phyloP scores from a whole-genome alignment of 768 basidiomycete genomes.

The Clathrus columnatus region DNA sequence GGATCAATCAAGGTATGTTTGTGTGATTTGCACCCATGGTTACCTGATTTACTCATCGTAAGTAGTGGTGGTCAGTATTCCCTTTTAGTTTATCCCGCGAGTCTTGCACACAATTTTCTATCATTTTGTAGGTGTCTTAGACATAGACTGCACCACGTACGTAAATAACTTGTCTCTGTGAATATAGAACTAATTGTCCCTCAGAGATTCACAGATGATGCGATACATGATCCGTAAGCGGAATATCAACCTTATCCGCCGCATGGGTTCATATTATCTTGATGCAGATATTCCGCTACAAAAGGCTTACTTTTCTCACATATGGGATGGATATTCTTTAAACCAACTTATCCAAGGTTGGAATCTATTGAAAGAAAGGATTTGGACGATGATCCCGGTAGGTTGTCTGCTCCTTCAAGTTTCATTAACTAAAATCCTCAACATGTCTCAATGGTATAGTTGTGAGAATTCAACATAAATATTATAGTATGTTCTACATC shows the following conservation, averaged over 20 bases:
- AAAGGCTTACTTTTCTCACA: conserved; percentile 68
- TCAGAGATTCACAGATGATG: conserved; percentile 64
- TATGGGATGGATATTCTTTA: conserved; percentile 82
- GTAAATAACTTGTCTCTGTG: conserved; percentile 16
- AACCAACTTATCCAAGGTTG: conserved; percentile 56
- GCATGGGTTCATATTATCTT: background rate
- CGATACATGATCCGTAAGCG: conserved; percentile 55
- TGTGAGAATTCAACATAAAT: conserved; percentile 59
- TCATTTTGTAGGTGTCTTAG: conserved; percentile 47
- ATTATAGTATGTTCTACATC: conserved; percentile 40
- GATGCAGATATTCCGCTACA: conserved; percentile 58
- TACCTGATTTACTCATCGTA: background rate
- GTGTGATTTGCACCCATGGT: background rate
- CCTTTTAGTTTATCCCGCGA: background rate
- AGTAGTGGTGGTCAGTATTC: conserved; percentile 43
- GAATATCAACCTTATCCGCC: background rate
- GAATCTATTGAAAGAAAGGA: conserved; percentile 58
- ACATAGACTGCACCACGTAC: conserved; percentile 67
- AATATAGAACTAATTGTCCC: background rate
- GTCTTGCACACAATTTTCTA: background rate
- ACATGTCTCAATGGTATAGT: conserved; percentile 33
- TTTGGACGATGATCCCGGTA: conserved; percentile 60
- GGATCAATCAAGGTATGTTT: conserved; percentile 62
- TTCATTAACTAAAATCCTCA: background rate
- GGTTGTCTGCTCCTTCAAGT: conserved; percentile 15